Conservation (phyloP, 139 green algal genomes). For the Trebouxia sp. region DNA sequence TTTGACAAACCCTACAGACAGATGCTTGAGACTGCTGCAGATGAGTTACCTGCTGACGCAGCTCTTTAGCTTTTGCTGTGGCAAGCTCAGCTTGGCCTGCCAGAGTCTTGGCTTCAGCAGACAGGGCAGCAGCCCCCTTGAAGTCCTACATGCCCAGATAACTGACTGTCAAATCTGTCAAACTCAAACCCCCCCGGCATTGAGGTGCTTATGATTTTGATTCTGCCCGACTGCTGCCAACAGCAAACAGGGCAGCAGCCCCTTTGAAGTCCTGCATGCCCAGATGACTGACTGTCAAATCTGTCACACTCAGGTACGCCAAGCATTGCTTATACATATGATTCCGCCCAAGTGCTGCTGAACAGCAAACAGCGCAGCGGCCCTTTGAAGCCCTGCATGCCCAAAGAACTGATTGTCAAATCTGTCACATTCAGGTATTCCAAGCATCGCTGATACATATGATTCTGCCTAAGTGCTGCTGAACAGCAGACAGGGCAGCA, state of each 20-base stretch:
- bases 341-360: conserved; percentile 41
- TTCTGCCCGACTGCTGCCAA: conserved; percentile 44
- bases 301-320: not conserved
- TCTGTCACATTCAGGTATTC: too few relatives aligned
- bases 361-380: conserved; percentile 55
- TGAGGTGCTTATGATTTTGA: not conserved
- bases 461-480: too few relatives aligned
- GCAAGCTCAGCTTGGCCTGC: conserved; percentile 14
- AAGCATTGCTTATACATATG: not conserved
- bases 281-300: not conserved
- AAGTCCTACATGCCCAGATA: conserved; percentile 49
- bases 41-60: conserved; percentile 10
- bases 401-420: not conserved
- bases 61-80: not conserved
- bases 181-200: not conserved
- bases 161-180: not conserved
- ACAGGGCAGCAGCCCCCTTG: conserved; percentile 57
- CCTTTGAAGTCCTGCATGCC: conserved; percentile 60
- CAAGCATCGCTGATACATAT: too few relatives aligned
- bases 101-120: conserved; percentile 52
- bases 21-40: not conserved
- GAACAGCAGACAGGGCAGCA: conserved; percentile 47
- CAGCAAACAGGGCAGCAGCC: conserved; percentile 53
- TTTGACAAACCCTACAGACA: not conserved
- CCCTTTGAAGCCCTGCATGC: conserved; percentile 62